Evolutionary conservation across 2,329 filamentous ascomycete genomes (phyloP).

Genomic region (Decorospora gaudefroyi): DNA sequence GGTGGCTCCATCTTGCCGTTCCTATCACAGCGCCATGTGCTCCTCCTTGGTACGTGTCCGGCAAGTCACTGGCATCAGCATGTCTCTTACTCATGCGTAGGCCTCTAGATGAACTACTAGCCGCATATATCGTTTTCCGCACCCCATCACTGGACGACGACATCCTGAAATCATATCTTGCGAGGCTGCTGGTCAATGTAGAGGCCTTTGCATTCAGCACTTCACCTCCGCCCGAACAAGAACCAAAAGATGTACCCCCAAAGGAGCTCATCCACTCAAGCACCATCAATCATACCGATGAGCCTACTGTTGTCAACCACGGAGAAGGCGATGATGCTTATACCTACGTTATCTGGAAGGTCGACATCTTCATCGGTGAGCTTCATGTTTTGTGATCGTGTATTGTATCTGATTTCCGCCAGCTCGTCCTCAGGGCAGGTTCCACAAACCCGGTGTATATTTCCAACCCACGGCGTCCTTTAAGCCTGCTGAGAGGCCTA

Average conservation of each 20-base stretch:
- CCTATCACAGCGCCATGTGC: constrained; percentile 64
- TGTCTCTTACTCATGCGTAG: constrained; percentile 57
- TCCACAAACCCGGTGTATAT: constrained; percentile 68
- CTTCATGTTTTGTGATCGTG: too few species aligned
- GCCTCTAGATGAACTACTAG: constrained; percentile 70
- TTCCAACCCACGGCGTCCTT: constrained; percentile 63
- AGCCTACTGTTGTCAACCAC: constrained; percentile 40
- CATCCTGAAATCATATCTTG: constrained; percentile 62
- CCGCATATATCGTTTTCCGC: constrained; percentile 70
- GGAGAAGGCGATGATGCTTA: constrained; percentile 30
- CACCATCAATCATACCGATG: constrained; percentile 39
- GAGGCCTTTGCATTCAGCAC: constrained; percentile 65
- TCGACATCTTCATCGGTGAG: constrained; percentile 46
- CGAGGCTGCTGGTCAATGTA: constrained; percentile 66
- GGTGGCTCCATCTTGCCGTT: constrained; percentile 57
- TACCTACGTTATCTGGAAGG: constrained; percentile 48
- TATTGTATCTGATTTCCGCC: constrained; percentile 12
- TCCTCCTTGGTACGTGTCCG: constrained; percentile 70
- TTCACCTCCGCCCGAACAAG: constrained; percentile 51
- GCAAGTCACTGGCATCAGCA: constrained; percentile 46
- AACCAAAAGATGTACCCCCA: constrained; percentile 43
- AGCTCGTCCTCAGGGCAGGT: constrained; percentile 60
- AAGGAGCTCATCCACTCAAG: constrained; percentile 64
- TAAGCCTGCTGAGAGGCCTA: constrained; percentile 56
- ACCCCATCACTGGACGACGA: constrained; percentile 64